Evolutionary conservation across 2,329 filamentous ascomycete species (phyloP), one percentile per base, ranked within the genome.

Genomic region (Emericellopsis atlantica): DNA sequence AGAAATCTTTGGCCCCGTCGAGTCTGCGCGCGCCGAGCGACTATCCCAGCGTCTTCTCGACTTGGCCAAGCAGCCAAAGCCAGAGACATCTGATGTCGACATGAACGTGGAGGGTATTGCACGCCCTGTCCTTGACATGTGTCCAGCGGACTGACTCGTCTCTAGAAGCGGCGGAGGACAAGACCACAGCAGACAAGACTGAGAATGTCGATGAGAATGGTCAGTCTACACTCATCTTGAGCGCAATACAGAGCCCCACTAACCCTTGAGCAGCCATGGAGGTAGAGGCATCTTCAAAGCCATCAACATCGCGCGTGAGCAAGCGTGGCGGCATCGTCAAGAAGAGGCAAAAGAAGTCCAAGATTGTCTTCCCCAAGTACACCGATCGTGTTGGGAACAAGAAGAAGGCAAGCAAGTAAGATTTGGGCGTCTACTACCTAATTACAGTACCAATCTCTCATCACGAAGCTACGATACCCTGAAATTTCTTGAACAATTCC

Each of bases 41-140:
- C 76, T 95, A 31, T 87, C 86, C 32, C 83, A 84, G 45, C 95
- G 92, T 64, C 70, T 95, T 45, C 70, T 89, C 54, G 87, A 89
- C 58, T 60, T 94, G 51, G 84, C 83, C 37, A 72, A 80, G 43
- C 79, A 88, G 55, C 80, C 85, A 45, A 87, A 84, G 59, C 79
- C 84, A n/a, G 59, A 64, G 49, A 56, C 64, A 43, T 59, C 62
- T 40, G 66, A 76, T 48, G 61, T 70, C 49, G 66, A 65, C 42
- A 71, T 75, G 57, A 63, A 67, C 40, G 57, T 55, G 49, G 54
- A 62, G 50, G 57, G 53, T 39, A 29, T 29, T 29, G 45, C 36
- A 45, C 24, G 4, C 22, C 32, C 8, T n/a, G 14, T 23, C 5
- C 6, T 32, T 26, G 18, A 35, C 32, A 21, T 35, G 18, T 15